Conservation (phyloP, 2,329 filamentous ascomycete species). For the Sphaerulina musiva region DNA sequence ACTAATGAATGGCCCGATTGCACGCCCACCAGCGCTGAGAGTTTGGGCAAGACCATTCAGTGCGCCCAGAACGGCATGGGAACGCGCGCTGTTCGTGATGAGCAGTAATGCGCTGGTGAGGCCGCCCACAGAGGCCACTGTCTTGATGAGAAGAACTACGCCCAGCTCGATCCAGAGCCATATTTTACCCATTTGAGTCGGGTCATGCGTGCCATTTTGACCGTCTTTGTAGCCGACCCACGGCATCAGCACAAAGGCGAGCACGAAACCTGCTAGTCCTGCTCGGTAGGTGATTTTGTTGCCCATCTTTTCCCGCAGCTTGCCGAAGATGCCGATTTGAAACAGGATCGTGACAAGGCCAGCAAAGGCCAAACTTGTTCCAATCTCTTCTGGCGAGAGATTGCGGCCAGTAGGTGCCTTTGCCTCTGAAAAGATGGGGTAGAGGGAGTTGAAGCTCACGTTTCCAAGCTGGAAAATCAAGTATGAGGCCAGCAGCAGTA, state of each 20-base stretch:
- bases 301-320: slow-evolving; percentile 68
- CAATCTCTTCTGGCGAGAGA: slow-evolving; percentile 72
- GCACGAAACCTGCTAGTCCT: slow-evolving; percentile 69
- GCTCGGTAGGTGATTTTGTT: slow-evolving; percentile 79
- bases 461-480: slow-evolving; percentile 91
- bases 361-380: slow-evolving; percentile 75
- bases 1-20: slow-evolving; percentile 80
- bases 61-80: slow-evolving; percentile 76
- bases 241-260: slow-evolving; percentile 82
- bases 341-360: slow-evolving; percentile 82
- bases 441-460: slow-evolving; percentile 90
- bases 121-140: slow-evolving; percentile 80
- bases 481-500: slow-evolving; percentile 77
- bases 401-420: slow-evolving; percentile 67
- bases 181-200: slow-evolving; percentile 49
- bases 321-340: slow-evolving; percentile 78
- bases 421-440: slow-evolving; percentile 83
- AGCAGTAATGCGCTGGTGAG: slow-evolving; percentile 82
- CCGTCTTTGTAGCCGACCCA: slow-evolving; percentile 74
- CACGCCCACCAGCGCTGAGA: slow-evolving; percentile 81
- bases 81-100: slow-evolving; percentile 88
- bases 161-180: slow-evolving; percentile 81
- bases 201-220: slow-evolving; percentile 41
- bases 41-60: slow-evolving; percentile 93
- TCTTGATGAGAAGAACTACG: slow-evolving; percentile 75